Base-by-base conservation (phyloP, 1,139 yeast genomes). In the Diutina pseudorugosa region DNA sequence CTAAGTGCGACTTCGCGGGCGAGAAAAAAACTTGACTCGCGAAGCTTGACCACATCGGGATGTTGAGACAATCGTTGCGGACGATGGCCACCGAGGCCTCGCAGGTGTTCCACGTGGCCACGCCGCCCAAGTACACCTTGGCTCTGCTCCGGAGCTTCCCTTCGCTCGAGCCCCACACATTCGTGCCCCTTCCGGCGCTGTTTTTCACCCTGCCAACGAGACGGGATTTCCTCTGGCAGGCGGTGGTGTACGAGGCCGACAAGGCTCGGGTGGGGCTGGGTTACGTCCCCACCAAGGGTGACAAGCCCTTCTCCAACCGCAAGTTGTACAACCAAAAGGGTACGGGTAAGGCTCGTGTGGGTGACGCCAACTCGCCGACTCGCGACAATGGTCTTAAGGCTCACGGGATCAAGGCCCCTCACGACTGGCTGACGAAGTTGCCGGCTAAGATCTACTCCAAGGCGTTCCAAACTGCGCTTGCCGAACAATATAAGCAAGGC, bases 351-450 rank as follows among this genome's bases (percentile, higher is more conserved):
- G 99, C 99, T 54, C 85, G 99, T 75, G 85, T 82, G 55, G 99
- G 98, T 72, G 97, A 90, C 69, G 90, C 89, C 55, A 93, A 93
- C 61, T 88, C 96, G 21, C 98, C 98, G 49, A 86, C 83, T 53
- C 81, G 96, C 70, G 83, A 82, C 63, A 90, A 87, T 62, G 96
- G 96, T 63, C 91, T 93, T 51, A 78, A 86, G 59, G 98, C 98
- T 0, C 82, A 86, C 63, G 97, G 94, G 23, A 83, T 94, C 64
- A 79, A 78, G 55, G 97, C 96, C 16, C 95, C 95, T 50, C 94
- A 88, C 64, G 95, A 89, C 67, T 84, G 86, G 79, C 78, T 91
- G 43, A 86, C 97, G 3, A 81, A 77, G n/a, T 75, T 94, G 59
- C 96, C 95, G 20, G 65, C 66, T 30, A 84, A 88, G 64, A 75